Evolutionary conservation across 352 stramenopile genomes (phyloP).

Genomic region (Achlya hypogyna): DNA sequence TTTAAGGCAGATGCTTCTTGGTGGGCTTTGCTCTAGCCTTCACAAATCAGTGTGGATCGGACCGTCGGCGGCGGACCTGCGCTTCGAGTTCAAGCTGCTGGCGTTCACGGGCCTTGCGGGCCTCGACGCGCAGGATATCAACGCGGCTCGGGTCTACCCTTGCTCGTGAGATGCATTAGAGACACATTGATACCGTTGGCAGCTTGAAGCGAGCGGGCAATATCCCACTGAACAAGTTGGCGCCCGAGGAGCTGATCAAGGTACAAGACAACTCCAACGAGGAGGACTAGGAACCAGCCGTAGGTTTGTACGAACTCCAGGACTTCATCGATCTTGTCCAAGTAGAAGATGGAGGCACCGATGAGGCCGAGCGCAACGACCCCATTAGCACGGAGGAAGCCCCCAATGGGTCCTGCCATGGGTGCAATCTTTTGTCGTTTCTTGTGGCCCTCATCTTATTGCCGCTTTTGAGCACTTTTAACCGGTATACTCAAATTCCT

Average conservation of each 20-base stretch:
- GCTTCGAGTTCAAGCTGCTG: slow-evolving; percentile 8
- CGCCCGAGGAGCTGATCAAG: background rate
- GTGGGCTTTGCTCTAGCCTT: slow-evolving; percentile 15
- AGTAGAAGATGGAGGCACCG: background rate
- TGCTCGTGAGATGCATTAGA: background rate
- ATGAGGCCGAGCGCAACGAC: background rate
- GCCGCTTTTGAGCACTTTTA: too few relatives aligned
- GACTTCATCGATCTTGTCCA: background rate
- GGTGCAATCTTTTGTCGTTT: background rate
- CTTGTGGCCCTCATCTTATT: background rate
- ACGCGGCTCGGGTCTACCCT: slow-evolving; percentile 3
- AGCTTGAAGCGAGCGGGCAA: background rate
- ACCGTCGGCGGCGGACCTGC: background rate
- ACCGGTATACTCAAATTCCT: too few relatives aligned
- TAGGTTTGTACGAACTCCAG: slow-evolving; percentile 8
- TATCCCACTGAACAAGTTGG: background rate
- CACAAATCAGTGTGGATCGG: background rate
- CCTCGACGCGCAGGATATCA: slow-evolving; percentile 10
- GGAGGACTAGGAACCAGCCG: slow-evolving; percentile 13
- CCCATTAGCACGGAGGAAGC: background rate
- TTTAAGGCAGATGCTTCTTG: slow-evolving; percentile 1
- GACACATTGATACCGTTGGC: slow-evolving; percentile 5
- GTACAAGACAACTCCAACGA: background rate
- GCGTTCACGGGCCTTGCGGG: background rate
- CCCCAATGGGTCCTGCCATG: background rate